Conservation (phyloP, 73 alveolate genomes). For the Tetrahymena thermophila region DNA sequence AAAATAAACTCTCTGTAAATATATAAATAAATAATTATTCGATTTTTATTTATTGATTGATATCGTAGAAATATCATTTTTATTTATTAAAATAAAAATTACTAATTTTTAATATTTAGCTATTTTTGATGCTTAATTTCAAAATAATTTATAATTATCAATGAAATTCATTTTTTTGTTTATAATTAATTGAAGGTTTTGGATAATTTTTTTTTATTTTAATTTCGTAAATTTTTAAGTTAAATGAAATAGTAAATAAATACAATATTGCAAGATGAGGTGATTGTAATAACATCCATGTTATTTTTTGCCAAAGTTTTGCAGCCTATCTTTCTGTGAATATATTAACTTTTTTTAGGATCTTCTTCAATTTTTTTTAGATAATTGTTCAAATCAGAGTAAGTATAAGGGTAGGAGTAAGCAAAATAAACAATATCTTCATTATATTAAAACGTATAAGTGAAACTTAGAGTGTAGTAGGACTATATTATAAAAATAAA, state of each 20-base stretch:
- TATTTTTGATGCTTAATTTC: too few relatives aligned
- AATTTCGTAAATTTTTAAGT: too few relatives aligned
- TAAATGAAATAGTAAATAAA: background rate
- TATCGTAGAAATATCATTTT: too few relatives aligned
- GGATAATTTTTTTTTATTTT: too few relatives aligned
- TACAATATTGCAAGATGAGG: slow-evolving; percentile 39
- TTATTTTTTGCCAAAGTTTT: slow-evolving; percentile 74
- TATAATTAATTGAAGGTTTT: too few relatives aligned
- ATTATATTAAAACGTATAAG: slow-evolving; percentile 44
- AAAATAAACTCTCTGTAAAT: background rate
- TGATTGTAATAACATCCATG: slow-evolving; percentile 69
- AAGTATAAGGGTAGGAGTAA: slow-evolving; percentile 95
- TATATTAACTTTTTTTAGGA: slow-evolving; percentile 16
- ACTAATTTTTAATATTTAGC: too few relatives aligned
- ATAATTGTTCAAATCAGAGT: slow-evolving; percentile 58
- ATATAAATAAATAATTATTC: too few relatives aligned
- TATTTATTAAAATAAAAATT: too few relatives aligned
- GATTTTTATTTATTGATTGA: too few relatives aligned
- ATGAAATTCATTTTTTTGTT: too few relatives aligned
- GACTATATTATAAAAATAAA: background rate
- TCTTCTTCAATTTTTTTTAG: background rate
- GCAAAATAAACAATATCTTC: slow-evolving; percentile 80
- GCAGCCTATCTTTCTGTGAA: slow-evolving; percentile 57
- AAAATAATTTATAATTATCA: too few relatives aligned
- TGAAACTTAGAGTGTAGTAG: slow-evolving; percentile 57